phyloP scores from a whole-genome alignment of 441 rosid species.

The Populus tomentosa region DNA sequence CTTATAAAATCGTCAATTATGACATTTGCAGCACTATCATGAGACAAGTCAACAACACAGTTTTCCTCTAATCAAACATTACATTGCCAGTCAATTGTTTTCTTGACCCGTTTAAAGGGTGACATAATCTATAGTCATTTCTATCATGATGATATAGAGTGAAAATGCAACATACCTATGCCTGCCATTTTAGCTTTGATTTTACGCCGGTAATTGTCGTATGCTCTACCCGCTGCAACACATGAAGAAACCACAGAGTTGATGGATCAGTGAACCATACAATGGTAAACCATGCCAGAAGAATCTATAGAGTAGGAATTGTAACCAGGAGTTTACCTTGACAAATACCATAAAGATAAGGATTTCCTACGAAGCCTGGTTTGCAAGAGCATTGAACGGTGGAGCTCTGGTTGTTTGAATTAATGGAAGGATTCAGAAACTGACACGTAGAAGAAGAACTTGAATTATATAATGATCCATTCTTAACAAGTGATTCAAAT shows the following conservation, averaged over 20 bases:
- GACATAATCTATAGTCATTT: background rate
- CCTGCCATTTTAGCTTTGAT: background rate
- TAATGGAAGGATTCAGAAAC: background rate
- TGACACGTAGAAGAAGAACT: background rate
- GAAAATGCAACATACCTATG: background rate
- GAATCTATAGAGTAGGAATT: background rate
- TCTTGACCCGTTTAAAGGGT: background rate
- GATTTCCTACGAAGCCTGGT: background rate
- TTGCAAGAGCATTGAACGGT: background rate
- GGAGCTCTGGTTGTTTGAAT: background rate
- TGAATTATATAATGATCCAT: background rate
- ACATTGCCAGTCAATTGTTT: background rate
- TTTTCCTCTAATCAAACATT: background rate
- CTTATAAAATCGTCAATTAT: background rate
- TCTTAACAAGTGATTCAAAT: background rate
- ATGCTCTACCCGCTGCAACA: background rate
- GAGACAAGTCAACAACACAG: background rate
- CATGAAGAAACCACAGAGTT: background rate
- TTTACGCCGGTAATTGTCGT: background rate
- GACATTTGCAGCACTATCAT: background rate
- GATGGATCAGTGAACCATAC: background rate
- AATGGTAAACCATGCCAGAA: background rate
- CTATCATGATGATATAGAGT: background rate
- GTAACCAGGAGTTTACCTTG: background rate
- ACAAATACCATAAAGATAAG: background rate